Base-by-base conservation (phyloP, 805 yeast genomes). In the Candida vaughaniae region DNA sequence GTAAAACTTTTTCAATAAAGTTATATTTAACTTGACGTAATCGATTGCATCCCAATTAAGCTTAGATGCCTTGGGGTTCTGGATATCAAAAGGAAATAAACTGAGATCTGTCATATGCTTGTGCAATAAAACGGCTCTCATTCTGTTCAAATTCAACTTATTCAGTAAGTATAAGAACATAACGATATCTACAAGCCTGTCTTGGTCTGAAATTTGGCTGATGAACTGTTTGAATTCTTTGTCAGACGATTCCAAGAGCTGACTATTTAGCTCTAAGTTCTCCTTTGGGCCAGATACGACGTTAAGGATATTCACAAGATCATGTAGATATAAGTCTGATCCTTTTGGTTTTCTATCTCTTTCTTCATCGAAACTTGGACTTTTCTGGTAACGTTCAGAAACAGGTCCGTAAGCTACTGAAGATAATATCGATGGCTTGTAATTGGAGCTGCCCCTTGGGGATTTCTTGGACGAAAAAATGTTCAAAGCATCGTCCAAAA, bases 1-100 rank as follows among this genome's bases (percentile, higher is more conserved):
- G 33, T 65, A 58, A 48, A 51, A 60, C 43, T 67, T 67, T 41
- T 63, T 63, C 40, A 67, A 39, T 16, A 65, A 43, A 9, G 65
- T 41, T n/a, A 66, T 52, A 15, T 55, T 47, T 25, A 64, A 47
- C 36, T 62, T 62, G 6, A 44, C 35, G n/a, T 49, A 46, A 31
- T 57, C 53, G n/a, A 46, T 6, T 9, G 38, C 41, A 15, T 40
- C 33, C 55, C 60, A 57, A 16, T 41, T 33, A 7, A 29, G 6
- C 10, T 38, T 32, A 36, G 54, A 41, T 5, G 38, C 33, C 22
- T 37, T 23, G 5, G 31, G 29, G 3, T 35, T 22, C 6, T 29
- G 12, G 4, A 43, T 31, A 29, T 42, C 43, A 5, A 61, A 45
- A 6, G 59, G 57, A 15, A 46, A 36, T 12, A 32, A 22, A 16